Conservation (phyloP, 495 filamentous ascomycete genomes). For the Bathelium albidoporum region DNA sequence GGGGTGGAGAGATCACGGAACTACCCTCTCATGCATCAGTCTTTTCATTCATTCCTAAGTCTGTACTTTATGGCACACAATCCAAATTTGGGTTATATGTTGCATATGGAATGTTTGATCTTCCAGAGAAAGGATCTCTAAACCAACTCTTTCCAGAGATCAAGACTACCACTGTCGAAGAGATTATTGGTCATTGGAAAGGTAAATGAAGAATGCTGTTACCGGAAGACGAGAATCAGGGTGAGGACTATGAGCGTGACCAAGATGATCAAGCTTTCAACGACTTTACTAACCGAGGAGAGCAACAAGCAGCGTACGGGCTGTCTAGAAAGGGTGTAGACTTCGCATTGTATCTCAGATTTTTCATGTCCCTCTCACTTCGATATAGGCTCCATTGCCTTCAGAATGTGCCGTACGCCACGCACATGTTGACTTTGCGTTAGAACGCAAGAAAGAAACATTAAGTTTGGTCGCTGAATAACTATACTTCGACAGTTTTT, state of each 20-base stretch:
- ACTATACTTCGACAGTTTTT: neutral
- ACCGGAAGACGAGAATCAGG: too few species aligned
- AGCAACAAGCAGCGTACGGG: too few species aligned
- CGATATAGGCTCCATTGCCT: neutral
- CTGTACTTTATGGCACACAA: conserved; percentile 24
- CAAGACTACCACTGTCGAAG: conserved; percentile 26
- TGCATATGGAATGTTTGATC: conserved; percentile 22
- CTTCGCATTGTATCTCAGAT: neutral
- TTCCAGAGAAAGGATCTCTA: conserved; percentile 21
- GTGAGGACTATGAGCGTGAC: too few species aligned
- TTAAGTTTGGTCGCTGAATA: neutral
- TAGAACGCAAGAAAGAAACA: neutral
- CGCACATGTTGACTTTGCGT: neutral
- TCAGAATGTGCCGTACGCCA: neutral
- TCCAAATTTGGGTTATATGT: conserved; percentile 27
- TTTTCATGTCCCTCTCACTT: neutral
- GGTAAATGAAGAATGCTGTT: conserved; percentile 5
- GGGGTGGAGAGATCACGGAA: conserved; percentile 38
- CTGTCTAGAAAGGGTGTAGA: neutral
- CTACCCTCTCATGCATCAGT: conserved; percentile 24
- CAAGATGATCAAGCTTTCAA: too few species aligned
- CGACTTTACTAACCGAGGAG: too few species aligned
- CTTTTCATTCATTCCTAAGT: conserved; percentile 32
- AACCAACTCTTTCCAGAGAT: conserved; percentile 34
- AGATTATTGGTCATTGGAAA: conserved; percentile 21